Conservation (phyloP, 257 asterid species). For the Nicotiana knightiana region DNA sequence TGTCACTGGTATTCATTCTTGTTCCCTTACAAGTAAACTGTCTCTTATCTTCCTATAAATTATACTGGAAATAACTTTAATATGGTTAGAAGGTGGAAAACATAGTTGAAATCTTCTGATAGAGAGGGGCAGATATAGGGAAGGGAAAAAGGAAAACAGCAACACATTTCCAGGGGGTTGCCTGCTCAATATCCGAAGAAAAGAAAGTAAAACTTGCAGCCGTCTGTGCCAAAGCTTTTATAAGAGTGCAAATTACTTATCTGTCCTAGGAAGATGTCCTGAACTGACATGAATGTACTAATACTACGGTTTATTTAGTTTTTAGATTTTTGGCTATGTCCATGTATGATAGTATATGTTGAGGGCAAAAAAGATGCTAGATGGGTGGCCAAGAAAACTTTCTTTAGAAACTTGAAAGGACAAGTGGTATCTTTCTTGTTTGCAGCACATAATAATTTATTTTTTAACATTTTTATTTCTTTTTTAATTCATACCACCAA, state of each 20-base stretch:
- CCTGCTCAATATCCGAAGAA: background rate
- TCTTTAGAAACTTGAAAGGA: background rate
- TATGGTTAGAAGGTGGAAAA: background rate
- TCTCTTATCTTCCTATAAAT: conserved; percentile 7
- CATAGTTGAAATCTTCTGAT: background rate
- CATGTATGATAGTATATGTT: background rate
- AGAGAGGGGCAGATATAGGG: background rate
- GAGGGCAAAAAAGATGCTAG: background rate
- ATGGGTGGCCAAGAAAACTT: background rate
- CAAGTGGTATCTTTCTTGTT: background rate
- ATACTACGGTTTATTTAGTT: too few relatives aligned
- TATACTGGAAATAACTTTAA: background rate
- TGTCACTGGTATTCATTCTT: conserved; percentile 59
- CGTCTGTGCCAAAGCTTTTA: too few relatives aligned
- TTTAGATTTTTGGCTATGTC: background rate
- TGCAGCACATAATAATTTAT: background rate
- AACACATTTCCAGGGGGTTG: background rate
- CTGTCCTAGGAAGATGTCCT: too few relatives aligned
- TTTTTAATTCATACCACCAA: background rate
- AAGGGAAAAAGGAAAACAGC: background rate
- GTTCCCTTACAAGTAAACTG: conserved; percentile 5
- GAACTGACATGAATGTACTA: too few relatives aligned
- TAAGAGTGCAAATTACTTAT: too few relatives aligned
- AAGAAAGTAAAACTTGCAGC: background rate
- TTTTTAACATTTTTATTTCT: background rate